phyloP scores from a whole-genome alignment of 176 grass and related monocot species.

The Carex parvula region DNA sequence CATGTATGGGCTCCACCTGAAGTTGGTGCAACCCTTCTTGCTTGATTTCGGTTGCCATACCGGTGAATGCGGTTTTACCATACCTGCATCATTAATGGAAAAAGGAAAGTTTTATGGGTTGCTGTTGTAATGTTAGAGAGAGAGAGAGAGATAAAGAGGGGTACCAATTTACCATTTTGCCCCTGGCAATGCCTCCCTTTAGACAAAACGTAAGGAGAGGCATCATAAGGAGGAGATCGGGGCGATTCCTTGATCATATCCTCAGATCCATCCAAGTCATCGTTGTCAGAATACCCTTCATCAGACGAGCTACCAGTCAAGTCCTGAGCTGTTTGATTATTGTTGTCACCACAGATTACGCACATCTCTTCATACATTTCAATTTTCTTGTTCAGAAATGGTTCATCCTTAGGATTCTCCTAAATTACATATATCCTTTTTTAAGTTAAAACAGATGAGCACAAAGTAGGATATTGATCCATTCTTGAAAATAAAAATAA shows the following conservation, averaged over 20 bases:
- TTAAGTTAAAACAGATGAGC: background rate
- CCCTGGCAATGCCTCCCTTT: background rate
- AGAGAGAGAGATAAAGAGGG: background rate
- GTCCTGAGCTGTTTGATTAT: background rate
- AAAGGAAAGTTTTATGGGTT: background rate
- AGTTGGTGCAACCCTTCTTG: conserved; percentile 9
- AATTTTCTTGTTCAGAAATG: conserved; percentile 12
- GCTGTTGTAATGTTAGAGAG: background rate
- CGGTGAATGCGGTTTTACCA: background rate
- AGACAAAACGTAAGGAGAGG: background rate
- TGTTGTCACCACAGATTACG: background rate
- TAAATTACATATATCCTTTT: background rate
- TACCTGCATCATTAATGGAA: background rate
- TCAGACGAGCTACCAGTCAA: background rate
- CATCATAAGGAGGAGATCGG: background rate
- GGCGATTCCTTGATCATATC: background rate
- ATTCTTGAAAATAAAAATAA: background rate
- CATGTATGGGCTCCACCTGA: conserved; percentile 22
- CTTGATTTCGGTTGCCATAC: background rate
- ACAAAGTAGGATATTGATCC: background rate
- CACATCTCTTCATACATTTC: conserved; percentile 17
- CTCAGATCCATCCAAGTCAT: background rate
- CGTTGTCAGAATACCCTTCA: conserved; percentile 2
- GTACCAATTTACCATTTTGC: conserved; percentile 4
- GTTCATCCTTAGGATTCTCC: conserved; percentile 21